Base-by-base conservation (phyloP, 768 basidiomycete species). In the Lentinula guzmanii region DNA sequence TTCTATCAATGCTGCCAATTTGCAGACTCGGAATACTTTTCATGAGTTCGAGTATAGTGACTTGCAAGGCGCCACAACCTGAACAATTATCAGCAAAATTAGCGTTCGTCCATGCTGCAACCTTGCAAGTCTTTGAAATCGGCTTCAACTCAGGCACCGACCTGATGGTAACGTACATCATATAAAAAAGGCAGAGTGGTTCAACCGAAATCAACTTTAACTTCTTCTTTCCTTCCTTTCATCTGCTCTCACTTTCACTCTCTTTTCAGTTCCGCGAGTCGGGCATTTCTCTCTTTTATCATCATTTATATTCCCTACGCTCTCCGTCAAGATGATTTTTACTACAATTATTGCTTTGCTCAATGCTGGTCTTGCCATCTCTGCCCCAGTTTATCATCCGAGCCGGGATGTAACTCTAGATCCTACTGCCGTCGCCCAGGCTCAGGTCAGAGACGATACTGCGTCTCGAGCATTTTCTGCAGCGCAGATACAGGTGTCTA, bases 381-480 rank as follows among this genome's bases (percentile, higher is more conserved):
- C 67, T 11, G 65, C 33, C 28, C 67, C 66, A 45, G 5, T 69
- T 11, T 31, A 31, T 13, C 61, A 21, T 42, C 28, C 28, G 28
- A 28, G 28, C 28, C 65, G 66, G 41, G 64, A 59, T 8, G 66
- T 61, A 10, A 50, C 61, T 16, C 62, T 69, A 18, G 35, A 69
- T 34, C 45, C 46, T 10, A 51, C 65, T 5, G 66, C 64, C 1
- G 56, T 52, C 8, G 67, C 67, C 16, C 56, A 68, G 50, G 67
- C 68, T 4, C 68, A 69, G 60, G 52, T 61, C 8, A 37, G 42
- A 2, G 68, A 69, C 24, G 41, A 58, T 37, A 65, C 67, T 4
- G 68, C 68, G 13, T 68, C 64, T 24, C 67, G 67, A 31, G 68
- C 68, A 2, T 62, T 68, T 48, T 65, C 67, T 52, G 65, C 63